Evolutionary conservation across 75 land plant genomes (phyloP), one percentile per base, ranked within the genome.

Genomic region (Azolla pinnata): DNA sequence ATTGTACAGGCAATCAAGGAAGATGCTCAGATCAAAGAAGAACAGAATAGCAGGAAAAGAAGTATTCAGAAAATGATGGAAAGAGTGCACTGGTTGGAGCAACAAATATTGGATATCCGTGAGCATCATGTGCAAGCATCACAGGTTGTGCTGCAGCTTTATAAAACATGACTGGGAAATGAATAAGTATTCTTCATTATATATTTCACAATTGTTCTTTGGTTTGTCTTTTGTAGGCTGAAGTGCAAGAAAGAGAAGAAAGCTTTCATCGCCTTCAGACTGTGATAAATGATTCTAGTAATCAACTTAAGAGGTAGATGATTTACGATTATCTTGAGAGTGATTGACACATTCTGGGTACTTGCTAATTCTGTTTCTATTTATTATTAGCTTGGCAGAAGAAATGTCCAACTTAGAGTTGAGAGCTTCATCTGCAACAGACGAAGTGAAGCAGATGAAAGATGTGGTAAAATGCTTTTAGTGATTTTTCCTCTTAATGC

Each of bases 61-160:
- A 20, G 44, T 5, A 64, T 91, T 0, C 56, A 72, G 58, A 75
- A 80, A 31, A 53, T 67, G 67, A 24, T 29, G 19, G 54, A 57
- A n/a, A 82, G 68, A 32, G 45, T 72, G 23, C 61, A 29, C 56
- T 45, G 4, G 26, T 67, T 80, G 46, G 79, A 87, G n/a, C 73
- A 74, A 68, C 83, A 91, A 61, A 69, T 80, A 60, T 17, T 38
- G 33, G 88, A 91, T 32, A 76, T 82, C 67, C 67, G 80, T 12
- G 78, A 84, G 26, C 69, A 81, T 21, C 77, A 83, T 65, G 33
- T 73, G 7, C 71, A 56, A 64, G 64, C 51, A 32, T 88, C 92
- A 9, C 97, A 91, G 92, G 90, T 82, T 10, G 4, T 44, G 2
- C 4, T 57, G 12, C 21, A 57, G 3, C 2, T 16, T 32, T 17